Conservation (phyloP, 2,329 filamentous ascomycete genomes). For the Westerdykella sp. region DNA sequence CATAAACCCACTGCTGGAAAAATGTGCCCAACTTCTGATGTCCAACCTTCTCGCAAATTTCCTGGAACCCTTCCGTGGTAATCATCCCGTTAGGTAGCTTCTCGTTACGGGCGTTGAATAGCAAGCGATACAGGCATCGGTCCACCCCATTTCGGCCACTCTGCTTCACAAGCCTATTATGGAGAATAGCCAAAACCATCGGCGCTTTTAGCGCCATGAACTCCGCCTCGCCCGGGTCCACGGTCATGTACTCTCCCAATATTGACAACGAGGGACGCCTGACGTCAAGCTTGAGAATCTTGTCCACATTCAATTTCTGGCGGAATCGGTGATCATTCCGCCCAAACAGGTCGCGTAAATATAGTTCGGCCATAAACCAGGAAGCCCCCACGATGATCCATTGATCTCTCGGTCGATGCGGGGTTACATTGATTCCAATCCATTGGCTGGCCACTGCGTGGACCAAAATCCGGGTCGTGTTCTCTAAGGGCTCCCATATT, state of each 20-base stretch:
- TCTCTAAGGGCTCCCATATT: constrained; percentile 77
- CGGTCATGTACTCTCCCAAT: constrained; percentile 67
- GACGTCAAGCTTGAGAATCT: constrained; percentile 72
- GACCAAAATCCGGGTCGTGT: constrained; percentile 72
- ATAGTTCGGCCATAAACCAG: constrained; percentile 91
- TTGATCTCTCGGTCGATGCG: constrained; percentile 70
- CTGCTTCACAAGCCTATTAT: constrained; percentile 82
- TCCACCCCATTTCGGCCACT: constrained; percentile 78
- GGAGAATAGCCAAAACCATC: constrained; percentile 86
- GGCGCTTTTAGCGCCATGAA: constrained; percentile 90
- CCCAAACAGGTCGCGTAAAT: constrained; percentile 83
- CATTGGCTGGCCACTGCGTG: constrained; percentile 86
- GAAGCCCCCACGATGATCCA: constrained; percentile 89
- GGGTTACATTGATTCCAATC: constrained; percentile 87
- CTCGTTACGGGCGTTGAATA: constrained; percentile 79
- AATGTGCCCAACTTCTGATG: constrained; percentile 84
- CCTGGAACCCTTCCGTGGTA: constrained; percentile 70
- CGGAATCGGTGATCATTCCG: constrained; percentile 93
- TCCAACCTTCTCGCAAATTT: constrained; percentile 79
- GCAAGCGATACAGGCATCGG: constrained; percentile 77
- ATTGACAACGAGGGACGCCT: constrained; percentile 76
- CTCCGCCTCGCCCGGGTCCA: constrained; percentile 80
- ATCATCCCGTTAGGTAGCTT: constrained; percentile 65
- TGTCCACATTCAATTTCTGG: constrained; percentile 78
- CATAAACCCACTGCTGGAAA: constrained; percentile 88